These are phyloP conservation scores for Yarrowia porcina DNA, from an alignment of 805 yeast genomes.

Conservation along the genomic window DNA sequence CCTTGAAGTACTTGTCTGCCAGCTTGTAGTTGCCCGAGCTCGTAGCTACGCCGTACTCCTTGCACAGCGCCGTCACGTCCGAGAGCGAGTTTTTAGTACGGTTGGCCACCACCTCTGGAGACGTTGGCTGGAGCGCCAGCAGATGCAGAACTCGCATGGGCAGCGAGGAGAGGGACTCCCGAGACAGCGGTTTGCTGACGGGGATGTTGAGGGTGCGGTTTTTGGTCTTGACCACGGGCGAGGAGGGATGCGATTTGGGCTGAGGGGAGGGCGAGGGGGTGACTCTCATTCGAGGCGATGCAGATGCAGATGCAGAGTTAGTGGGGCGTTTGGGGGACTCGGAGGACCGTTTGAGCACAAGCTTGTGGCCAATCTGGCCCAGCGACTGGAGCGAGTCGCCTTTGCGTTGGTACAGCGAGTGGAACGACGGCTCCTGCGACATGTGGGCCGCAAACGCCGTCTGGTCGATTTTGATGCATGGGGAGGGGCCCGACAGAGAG, in stretches of 20 bases:
- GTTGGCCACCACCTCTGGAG: slow-evolving; percentile 37
- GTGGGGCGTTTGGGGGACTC: slow-evolving; percentile 25
- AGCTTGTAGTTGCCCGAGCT: slow-evolving; percentile 29
- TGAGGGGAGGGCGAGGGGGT: slow-evolving; percentile 8
- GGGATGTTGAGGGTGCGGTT: slow-evolving; percentile 28
- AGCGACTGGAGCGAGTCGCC: slow-evolving; percentile 6
- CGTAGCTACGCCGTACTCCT: slow-evolving; percentile 34
- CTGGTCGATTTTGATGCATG: slow-evolving; percentile 10
- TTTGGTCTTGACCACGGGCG: slow-evolving; percentile 10
- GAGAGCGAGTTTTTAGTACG: slow-evolving; percentile 35
- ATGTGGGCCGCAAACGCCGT: slow-evolving; percentile 14
- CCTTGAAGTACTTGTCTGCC: slow-evolving; percentile 35
- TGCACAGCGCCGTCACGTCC: slow-evolving; percentile 37
- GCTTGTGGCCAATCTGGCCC: slow-evolving; percentile 17
- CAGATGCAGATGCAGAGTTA: slow-evolving; percentile 26
- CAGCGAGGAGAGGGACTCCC: slow-evolving; percentile 32
- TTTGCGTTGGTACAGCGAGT: slow-evolving; percentile 4
- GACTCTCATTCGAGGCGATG: slow-evolving; percentile 21
- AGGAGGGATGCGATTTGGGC: slow-evolving; percentile 21
- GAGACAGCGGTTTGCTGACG: slow-evolving; percentile 30
- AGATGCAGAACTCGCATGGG: slow-evolving; percentile 44
- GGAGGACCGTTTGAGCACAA: slow-evolving; percentile 23
- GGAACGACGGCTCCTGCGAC: slow-evolving; percentile 24
- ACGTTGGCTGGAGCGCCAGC: slow-evolving; percentile 50
- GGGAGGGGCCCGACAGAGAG: background rate